phyloP scores from a whole-genome alignment of 345 rosid genomes.

The Cardiospermum halicacabum region DNA sequence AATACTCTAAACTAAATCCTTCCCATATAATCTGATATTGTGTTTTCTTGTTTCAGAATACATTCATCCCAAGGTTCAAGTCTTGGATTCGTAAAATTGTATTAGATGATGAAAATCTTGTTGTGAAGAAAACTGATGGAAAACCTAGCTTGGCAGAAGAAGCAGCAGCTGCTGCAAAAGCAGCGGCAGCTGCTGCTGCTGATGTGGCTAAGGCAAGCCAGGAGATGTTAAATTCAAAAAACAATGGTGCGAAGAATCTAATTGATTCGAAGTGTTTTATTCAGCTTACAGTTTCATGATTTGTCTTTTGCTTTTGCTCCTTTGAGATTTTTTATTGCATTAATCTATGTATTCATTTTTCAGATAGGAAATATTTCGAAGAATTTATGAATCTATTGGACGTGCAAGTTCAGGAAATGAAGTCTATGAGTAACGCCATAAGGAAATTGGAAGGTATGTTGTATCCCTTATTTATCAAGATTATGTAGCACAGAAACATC shows the following conservation, averaged over 20 bases:
- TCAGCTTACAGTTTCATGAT: background rate
- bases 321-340: constrained; percentile 3
- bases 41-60: constrained; percentile 49
- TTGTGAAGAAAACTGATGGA: constrained; percentile 31
- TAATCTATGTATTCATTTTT: constrained; percentile 11
- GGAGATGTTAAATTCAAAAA: constrained; percentile 64
- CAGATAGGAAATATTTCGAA: constrained; percentile 68
- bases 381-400: constrained; percentile 59
- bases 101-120: constrained; percentile 65
- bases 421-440: constrained; percentile 61
- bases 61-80: constrained; percentile 70
- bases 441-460: constrained; percentile 62
- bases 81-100: constrained; percentile 85
- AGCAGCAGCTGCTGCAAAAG: constrained; percentile 89
- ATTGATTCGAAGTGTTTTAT: background rate
- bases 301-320: constrained; percentile 10
- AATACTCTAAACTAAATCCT: constrained; percentile 2
- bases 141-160: constrained; percentile 84
- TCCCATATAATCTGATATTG: constrained; percentile 9
- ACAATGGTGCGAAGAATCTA: constrained; percentile 50
- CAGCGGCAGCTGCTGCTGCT: constrained; percentile 87
- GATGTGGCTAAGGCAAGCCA: constrained; percentile 90
- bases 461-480: constrained; percentile 12
- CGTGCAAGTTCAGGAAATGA: constrained; percentile 81
- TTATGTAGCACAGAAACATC: background rate